Evolutionary conservation across 208 protist species (phyloP).

Genomic region (Acanthamoeba triangularis): DNA sequence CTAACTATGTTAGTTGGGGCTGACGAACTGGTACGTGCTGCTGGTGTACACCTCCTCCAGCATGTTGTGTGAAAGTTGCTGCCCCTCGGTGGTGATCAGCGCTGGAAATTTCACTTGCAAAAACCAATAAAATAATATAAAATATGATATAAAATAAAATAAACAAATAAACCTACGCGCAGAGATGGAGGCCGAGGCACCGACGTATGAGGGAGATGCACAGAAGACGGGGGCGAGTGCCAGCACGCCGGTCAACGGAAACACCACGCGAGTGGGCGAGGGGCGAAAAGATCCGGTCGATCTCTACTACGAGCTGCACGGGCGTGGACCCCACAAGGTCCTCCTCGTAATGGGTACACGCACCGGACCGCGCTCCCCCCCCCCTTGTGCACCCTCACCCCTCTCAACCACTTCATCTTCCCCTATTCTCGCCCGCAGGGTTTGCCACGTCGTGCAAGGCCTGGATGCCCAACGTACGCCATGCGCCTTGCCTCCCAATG

Average conservation of each 20-base stretch:
- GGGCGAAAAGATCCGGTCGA: slow-evolving; percentile 48
- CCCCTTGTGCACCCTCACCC: no score
- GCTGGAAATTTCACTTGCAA: neutral
- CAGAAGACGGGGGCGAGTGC: neutral
- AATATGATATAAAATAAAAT: no score
- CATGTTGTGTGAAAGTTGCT: no score
- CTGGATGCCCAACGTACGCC: slow-evolving; percentile 30
- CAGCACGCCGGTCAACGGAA: neutral
- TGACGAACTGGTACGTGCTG: neutral
- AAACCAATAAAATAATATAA: neutral
- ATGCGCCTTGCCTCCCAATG: neutral
- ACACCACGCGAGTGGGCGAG: neutral
- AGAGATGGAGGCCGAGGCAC: slow-evolving; percentile 13
- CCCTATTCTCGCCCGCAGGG: neutral
- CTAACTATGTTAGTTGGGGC: no score
- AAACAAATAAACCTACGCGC: neutral
- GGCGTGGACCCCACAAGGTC: slow-evolving; percentile 1
- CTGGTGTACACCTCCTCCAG: no score
- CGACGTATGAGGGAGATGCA: slow-evolving; percentile 1
- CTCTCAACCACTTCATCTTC: no score
- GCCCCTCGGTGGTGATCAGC: no score
- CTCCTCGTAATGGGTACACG: slow-evolving; percentile 27
- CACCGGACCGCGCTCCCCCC: neutral
- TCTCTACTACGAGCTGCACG: slow-evolving; percentile 62
- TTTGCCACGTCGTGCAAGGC: slow-evolving; percentile 38